Conservation (phyloP, 129 eudicot genomes). For the Calendula officinalis region DNA sequence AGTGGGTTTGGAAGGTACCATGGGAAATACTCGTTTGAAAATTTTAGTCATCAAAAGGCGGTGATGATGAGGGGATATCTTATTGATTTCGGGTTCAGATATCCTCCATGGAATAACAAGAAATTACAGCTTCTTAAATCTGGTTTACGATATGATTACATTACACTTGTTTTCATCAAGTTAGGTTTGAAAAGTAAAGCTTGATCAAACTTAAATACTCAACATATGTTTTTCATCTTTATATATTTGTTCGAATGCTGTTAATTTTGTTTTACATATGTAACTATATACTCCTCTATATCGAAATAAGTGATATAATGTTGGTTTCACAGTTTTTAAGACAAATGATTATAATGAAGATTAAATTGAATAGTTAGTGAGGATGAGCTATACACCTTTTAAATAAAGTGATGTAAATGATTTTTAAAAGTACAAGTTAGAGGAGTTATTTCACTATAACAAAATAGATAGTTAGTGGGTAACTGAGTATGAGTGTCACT, state of each 20-base stretch:
- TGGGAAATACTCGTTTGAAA: constrained; percentile 80
- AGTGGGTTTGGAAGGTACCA: constrained; percentile 89
- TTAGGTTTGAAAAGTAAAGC: constrained; percentile 63
- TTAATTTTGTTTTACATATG: neutral
- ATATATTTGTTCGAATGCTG: neutral
- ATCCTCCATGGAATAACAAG: constrained; percentile 76
- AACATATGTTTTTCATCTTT: neutral
- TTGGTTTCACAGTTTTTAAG: too few relatives aligned
- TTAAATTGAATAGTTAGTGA: too few relatives aligned
- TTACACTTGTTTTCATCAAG: constrained; percentile 45
- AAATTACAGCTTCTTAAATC: constrained; percentile 60
- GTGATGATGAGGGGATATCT: constrained; percentile 50
- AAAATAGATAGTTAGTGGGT: too few relatives aligned
- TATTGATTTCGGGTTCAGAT: constrained; percentile 79
- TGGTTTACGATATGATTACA: constrained; percentile 56
- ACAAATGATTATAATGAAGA: too few relatives aligned
- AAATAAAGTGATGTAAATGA: too few relatives aligned
- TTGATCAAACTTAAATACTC: neutral
- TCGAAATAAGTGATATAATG: too few relatives aligned
- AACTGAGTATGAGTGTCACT: too few relatives aligned
- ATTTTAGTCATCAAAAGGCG: constrained; percentile 71
- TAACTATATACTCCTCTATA: neutral
- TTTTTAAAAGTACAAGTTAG: too few relatives aligned
- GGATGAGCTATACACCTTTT: too few relatives aligned
- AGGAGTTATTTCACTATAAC: too few relatives aligned